Evolutionary conservation across 2,329 filamentous ascomycete genomes (phyloP).

Genomic region (Beauveria sp.): DNA sequence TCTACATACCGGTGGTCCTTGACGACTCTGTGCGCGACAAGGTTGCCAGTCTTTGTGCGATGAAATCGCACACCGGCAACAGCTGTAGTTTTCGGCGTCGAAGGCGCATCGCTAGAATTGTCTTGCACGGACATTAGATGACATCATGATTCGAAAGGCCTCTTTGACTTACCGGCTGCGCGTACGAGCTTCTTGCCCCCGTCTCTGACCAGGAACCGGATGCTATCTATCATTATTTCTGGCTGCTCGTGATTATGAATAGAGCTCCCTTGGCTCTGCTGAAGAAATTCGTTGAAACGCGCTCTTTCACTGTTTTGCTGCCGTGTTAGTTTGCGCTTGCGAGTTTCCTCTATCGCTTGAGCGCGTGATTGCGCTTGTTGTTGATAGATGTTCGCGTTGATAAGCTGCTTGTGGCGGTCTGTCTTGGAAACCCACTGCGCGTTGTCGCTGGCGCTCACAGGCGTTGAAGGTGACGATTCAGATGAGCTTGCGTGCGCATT

Average conservation of each 20-base stretch:
- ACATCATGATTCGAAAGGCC: neutral
- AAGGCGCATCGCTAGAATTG: conserved; percentile 52
- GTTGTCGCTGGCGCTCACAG: conserved; percentile 24
- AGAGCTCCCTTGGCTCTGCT: conserved; percentile 19
- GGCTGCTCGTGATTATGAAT: conserved; percentile 34
- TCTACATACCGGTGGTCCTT: conserved; percentile 65
- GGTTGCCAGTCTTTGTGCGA: conserved; percentile 80
- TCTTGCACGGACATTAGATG: conserved; percentile 27
- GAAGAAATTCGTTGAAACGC: conserved; percentile 38
- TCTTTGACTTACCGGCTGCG: conserved; percentile 50
- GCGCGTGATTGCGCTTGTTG: conserved; percentile 61
- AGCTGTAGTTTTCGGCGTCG: conserved; percentile 65
- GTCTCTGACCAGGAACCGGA: conserved; percentile 65
- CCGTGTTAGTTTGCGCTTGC: conserved; percentile 46
- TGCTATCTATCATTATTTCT: conserved; percentile 62
- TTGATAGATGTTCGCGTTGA: conserved; percentile 72
- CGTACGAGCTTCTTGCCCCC: conserved; percentile 79
- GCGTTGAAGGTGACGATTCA: conserved; percentile 29
- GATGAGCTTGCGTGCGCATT: conserved; percentile 36
- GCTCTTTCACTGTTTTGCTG: conserved; percentile 51
- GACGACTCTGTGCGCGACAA: conserved; percentile 69
- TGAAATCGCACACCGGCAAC: conserved; percentile 76
- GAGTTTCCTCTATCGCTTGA: conserved; percentile 65
- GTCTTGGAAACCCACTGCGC: conserved; percentile 60
- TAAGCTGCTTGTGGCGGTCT: conserved; percentile 73